A percentile compares a stretch with the other conserved stretches of the same genome.
These are phyloP conservation scores for Hanseniaspora jakobsenii DNA, from an alignment of 805 yeast species.

Conservation along the genomic window DNA sequence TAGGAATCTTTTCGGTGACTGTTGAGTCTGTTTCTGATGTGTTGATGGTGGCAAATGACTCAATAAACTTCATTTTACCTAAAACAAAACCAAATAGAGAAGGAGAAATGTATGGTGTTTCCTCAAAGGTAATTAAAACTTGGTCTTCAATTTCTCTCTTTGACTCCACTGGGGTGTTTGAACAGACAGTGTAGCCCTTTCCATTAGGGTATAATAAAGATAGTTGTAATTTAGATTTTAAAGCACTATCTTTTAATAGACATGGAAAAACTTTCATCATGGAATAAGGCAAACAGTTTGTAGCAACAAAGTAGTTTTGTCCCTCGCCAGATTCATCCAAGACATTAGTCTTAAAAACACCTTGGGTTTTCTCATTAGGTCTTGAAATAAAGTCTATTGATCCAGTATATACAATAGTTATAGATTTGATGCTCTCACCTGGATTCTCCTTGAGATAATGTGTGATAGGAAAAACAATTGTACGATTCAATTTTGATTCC, in stretches of 20 bases:
- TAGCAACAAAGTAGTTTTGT: constrained; percentile 45
- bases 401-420: constrained; percentile 34
- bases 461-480: constrained; percentile 16
- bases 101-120: constrained; percentile 48
- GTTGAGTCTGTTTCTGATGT: constrained; percentile 13
- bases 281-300: constrained; percentile 61
- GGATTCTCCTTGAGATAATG: too few relatives aligned
- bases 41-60: constrained; percentile 24
- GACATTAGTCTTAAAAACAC: constrained; percentile 58
- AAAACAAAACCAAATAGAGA: constrained; percentile 56
- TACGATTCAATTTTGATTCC: too few relatives aligned
- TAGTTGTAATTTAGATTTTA: constrained; percentile 34
- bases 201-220: constrained; percentile 19
- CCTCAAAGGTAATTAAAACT: constrained; percentile 35
- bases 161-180: constrained; percentile 35
- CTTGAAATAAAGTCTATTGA: constrained; percentile 40
- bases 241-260: constrained; percentile 40
- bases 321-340: constrained; percentile 41
- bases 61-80: constrained; percentile 53
- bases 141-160: constrained; percentile 20
- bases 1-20: constrained; percentile 28
- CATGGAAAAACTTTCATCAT: constrained; percentile 57
- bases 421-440: constrained; percentile 10
- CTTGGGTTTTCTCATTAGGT: constrained; percentile 45
- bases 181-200: constrained; percentile 41